Conservation (phyloP, 192 early-diverging fungal genomes). For the Coemansia sp. region DNA sequence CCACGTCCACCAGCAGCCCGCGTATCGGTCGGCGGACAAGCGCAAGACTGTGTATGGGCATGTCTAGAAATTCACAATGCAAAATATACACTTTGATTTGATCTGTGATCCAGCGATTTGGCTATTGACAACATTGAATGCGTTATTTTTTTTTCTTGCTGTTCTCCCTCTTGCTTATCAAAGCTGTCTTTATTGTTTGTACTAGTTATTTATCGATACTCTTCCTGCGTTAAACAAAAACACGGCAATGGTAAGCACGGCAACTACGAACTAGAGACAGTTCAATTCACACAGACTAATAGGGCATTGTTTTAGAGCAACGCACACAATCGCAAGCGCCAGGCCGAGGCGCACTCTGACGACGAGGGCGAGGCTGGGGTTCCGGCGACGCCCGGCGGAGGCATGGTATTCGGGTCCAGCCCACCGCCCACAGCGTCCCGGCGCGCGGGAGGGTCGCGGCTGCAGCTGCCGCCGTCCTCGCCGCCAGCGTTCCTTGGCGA, state of each 20-base stretch:
- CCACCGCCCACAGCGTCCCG: slow-evolving; percentile 31
- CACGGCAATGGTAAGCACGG: not conserved
- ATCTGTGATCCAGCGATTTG: not conserved
- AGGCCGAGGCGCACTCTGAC: slow-evolving; percentile 39
- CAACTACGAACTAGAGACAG: no score
- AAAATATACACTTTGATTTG: not conserved
- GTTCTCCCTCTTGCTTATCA: not conserved
- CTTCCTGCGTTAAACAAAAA: not conserved
- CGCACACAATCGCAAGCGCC: slow-evolving; percentile 36
- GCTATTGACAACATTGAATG: slow-evolving; percentile 1
- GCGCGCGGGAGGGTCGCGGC: slow-evolving; percentile 18
- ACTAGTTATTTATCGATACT: not conserved
- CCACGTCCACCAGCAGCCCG: slow-evolving; percentile 39
- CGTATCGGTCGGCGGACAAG: slow-evolving; percentile 28
- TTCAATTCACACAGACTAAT: not conserved
- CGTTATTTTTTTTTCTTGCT: not conserved
- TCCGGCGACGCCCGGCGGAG: slow-evolving; percentile 49
- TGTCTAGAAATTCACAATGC: slow-evolving; percentile 1
- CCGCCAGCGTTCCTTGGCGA: slow-evolving; percentile 39
- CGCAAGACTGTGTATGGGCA: slow-evolving; percentile 45
- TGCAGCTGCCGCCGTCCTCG: slow-evolving; percentile 41
- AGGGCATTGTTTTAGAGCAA: slow-evolving; percentile 19
- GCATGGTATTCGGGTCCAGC: slow-evolving; percentile 46
- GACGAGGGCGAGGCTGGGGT: slow-evolving; percentile 18
- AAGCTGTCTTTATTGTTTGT: not conserved